These are phyloP conservation scores for Nitzschia palea DNA, from an alignment of 108 stramenopile genomes.

Conservation along the genomic window DNA sequence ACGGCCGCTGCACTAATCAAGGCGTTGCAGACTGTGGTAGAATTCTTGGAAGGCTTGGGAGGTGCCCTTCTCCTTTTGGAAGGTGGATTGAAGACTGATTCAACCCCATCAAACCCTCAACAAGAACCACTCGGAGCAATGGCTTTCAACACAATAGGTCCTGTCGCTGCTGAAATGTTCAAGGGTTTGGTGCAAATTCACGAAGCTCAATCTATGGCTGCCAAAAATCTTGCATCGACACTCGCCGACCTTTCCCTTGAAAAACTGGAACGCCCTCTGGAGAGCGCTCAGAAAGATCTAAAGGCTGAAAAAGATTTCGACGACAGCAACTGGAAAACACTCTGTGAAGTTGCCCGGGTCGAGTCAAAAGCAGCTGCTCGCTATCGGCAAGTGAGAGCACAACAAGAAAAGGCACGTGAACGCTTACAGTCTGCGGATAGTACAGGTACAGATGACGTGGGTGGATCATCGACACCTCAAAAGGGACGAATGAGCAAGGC, in stretches of 20 bases:
- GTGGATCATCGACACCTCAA: not conserved
- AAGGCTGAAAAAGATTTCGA: conserved; percentile 54
- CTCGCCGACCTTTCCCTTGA: conserved; percentile 20
- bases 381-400: conserved; percentile 49
- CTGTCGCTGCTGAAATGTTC: conserved; percentile 36
- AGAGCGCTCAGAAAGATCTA: conserved; percentile 38
- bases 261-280: conserved; percentile 46
- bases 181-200: conserved; percentile 34
- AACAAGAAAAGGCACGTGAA: conserved; percentile 53
- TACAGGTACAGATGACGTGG: not conserved
- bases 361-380: conserved; percentile 55
- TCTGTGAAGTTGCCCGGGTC: conserved; percentile 64
- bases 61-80: conserved; percentile 13
- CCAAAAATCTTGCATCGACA: conserved; percentile 27
- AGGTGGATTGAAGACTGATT: not conserved
- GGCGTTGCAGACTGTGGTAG: conserved; percentile 26
- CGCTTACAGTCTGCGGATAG: conserved; percentile 53
- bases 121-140: not conserved
- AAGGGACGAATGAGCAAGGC: conserved; percentile 20
- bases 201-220: conserved; percentile 38
- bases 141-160: not conserved
- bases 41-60: conserved; percentile 36
- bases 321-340: conserved; percentile 64
- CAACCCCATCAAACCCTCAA: not conserved
- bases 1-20: conserved; percentile 41